These are phyloP conservation scores for Cercospora sp. DNA, from an alignment of 2,329 filamentous ascomycete genomes.

Conservation along the genomic window DNA sequence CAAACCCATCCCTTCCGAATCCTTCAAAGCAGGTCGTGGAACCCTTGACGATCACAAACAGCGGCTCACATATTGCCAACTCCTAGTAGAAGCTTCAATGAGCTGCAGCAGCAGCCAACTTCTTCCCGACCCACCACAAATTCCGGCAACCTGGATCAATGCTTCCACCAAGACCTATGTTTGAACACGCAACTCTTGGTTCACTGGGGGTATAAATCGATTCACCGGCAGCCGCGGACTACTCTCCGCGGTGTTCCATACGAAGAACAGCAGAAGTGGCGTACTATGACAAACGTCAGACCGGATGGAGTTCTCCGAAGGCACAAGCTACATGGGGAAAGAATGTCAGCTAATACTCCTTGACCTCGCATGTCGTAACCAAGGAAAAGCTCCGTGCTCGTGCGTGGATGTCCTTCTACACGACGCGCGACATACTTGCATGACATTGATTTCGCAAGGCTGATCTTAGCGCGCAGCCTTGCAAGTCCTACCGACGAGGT, in stretches of 20 bases:
- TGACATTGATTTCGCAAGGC: not conserved
- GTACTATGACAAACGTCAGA: not conserved
- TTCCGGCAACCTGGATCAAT: not conserved
- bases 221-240: not conserved
- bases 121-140: not conserved
- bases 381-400: not conserved
- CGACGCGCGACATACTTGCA: slow-evolving; percentile 1
- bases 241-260: not conserved
- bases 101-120: not conserved
- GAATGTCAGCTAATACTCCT: slow-evolving; percentile 1
- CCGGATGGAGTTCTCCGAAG: not conserved
- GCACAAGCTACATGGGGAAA: not conserved
- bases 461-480: not conserved
- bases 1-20: not conserved
- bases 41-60: not conserved
- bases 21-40: not conserved
- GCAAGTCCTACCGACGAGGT: not conserved
- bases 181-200: not conserved
- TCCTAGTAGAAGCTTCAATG: not conserved
- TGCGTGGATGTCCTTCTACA: not conserved
- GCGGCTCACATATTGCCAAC: not conserved
- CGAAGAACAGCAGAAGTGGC: not conserved
- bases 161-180: not conserved
- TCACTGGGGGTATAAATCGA: not conserved
- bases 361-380: not conserved